Conservation (phyloP, 2,329 filamentous ascomycete species). For the Colletotrichum tabaci region DNA sequence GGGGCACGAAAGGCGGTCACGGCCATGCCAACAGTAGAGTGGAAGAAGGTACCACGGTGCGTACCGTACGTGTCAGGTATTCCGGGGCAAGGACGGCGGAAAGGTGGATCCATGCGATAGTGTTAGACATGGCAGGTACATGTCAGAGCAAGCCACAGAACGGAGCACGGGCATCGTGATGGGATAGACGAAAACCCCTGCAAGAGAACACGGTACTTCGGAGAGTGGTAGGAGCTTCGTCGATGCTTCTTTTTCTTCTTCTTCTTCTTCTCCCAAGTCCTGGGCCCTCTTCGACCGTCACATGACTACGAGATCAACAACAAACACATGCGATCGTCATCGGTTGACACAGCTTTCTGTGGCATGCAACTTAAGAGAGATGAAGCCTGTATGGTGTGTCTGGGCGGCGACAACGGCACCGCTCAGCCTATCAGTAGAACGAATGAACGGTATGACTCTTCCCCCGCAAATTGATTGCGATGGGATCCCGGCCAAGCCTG, state of each 20-base stretch:
- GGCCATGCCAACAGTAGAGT: not conserved
- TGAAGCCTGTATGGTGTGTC: constrained; percentile 30
- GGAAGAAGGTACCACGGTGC: constrained; percentile 10
- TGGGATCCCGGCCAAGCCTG: constrained; percentile 39
- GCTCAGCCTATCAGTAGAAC: constrained; percentile 33
- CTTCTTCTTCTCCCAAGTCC: not conserved
- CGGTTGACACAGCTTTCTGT: not conserved
- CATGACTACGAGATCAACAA: not conserved
- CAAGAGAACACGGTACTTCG: constrained; percentile 28
- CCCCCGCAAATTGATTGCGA: constrained; percentile 39
- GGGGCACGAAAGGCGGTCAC: constrained; percentile 33
- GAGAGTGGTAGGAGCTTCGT: constrained; percentile 19
- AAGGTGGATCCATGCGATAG: constrained; percentile 34
- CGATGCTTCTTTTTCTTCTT: constrained; percentile 15
- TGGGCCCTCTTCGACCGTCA: not conserved
- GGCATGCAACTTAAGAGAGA: constrained; percentile 17
- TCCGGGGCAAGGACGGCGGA: constrained; percentile 18
- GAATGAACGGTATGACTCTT: constrained; percentile 29
- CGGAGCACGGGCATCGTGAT: constrained; percentile 29
- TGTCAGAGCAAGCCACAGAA: constrained; percentile 34
- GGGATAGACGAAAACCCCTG: constrained; percentile 29
- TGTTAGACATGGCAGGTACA: constrained; percentile 41
- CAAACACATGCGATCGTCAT: constrained; percentile 2
- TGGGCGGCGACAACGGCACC: constrained; percentile 26
- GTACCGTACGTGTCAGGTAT: not conserved